These are phyloP conservation scores for Closterium sp. DNA, from an alignment of 139 green algal species.

Conservation along the genomic window DNA sequence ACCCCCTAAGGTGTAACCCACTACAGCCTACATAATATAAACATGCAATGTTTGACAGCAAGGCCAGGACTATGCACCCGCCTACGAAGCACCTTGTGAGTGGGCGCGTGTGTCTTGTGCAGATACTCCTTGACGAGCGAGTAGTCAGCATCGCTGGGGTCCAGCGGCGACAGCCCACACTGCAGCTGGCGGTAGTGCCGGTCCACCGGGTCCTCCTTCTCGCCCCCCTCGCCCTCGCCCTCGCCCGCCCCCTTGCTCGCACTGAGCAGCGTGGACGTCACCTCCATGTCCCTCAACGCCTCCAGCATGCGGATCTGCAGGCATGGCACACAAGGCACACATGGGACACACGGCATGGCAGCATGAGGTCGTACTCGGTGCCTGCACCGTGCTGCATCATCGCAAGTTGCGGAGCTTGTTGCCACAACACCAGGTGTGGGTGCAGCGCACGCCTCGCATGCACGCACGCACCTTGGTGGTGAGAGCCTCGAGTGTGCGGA, in stretches of 20 bases:
- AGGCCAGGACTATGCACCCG: no score
- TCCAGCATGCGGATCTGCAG: constrained; percentile 47
- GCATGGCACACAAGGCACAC: not conserved
- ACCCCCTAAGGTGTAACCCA: no score
- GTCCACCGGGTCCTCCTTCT: constrained; percentile 35
- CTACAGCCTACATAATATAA: no score
- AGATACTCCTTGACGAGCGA: constrained; percentile 27
- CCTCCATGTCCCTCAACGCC: constrained; percentile 37
- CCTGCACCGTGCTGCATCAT: not conserved
- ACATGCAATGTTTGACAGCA: no score
- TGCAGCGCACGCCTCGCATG: no score
- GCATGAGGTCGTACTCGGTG: not conserved
- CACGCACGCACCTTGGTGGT: constrained; percentile 12
- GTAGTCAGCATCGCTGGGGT: not conserved
- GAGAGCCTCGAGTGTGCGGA: constrained; percentile 16
- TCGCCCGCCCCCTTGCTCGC: not conserved
- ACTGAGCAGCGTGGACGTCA: constrained; percentile 20
- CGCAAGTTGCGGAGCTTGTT: no score
- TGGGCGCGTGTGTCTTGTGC: constrained; percentile 29
- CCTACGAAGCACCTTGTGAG: constrained; percentile 22
- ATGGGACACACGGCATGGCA: no score
- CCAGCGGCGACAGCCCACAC: constrained; percentile 10
- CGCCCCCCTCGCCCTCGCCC: not conserved
- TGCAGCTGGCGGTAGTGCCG: constrained; percentile 28
- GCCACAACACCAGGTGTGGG: not conserved